Base-by-base conservation (phyloP, 2,329 filamentous ascomycete genomes). In the Neonectria neomacrospora region DNA sequence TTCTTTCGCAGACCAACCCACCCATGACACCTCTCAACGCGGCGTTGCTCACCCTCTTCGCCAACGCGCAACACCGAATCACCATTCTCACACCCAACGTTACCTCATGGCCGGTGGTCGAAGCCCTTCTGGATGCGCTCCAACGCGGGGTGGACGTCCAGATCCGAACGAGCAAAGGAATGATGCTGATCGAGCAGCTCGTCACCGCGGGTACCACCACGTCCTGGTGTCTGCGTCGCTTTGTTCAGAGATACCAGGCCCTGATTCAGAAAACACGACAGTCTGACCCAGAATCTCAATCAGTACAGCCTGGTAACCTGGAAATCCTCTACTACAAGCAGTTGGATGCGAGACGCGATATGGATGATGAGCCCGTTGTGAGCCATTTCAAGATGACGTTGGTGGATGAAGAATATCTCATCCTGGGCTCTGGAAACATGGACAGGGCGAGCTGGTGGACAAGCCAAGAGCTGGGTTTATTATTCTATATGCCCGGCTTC, bases 391-490 rank as follows among this genome's bases (percentile, higher is more conserved):
- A 96, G 77, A 83, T 94, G 73, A 90, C 88, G 1, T 83, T 94
- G 57, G 85, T 95, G 3, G 93, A 96, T 74, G 82, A 82, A 1
- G 82, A 88, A 64, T 87, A 88, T 20, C 81, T 90, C 1, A 82
- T 96, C 1, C 79, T 96, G 3, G 93, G 93, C 0, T 94, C 91
- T 18, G 92, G 92, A 1, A 96, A 96, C 74, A 88, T 94, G 83
- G 93, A 96, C 78, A 86, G 92, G 1, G 92, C 93, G 8, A 94
- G 91, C 74, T 96, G 91, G 91, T 94, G 88, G 77, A 96, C 93
- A 5, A 94, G 91, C 75, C 93, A 96, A 77, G 93, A 96, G 78
- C 80, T 96, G 22, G 92, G 92, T 1, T 81, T 96, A 30, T 72
- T 88, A 42, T 84, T 88, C 58, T 78, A 84, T 47, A 78, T 79